Base-by-base conservation (phyloP, 352 stramenopile genomes). In the Globisporangium polare region DNA sequence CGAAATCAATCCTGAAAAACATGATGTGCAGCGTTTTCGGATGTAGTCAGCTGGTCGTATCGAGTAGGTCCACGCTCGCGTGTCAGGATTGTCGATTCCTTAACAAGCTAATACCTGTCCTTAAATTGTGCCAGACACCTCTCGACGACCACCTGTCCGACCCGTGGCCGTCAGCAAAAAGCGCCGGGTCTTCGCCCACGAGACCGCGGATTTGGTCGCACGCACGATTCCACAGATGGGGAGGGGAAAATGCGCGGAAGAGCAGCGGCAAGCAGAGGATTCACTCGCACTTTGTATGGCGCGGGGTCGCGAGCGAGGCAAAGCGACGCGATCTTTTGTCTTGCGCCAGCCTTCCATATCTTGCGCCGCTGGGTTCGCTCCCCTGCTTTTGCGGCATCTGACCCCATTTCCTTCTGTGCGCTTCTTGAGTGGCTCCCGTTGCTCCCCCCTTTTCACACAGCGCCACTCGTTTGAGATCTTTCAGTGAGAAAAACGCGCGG, bases 311-410 rank as follows among this genome's bases (percentile, higher is more conserved):
- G n/a, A 26, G 43, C 10, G 26, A 50, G 12, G 43, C 15, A 50
- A 26, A 27, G 12, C 24, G 29, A 29, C 43, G 43, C 20, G 43
- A 50, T 50, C 43, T 50, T 50, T 49, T 50, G n/a, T 50, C 43
- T 50, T 24, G 43, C n/a, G n/a, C 20, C 20, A 50, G 43, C 20
- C 20, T 50, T 50, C 43, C 43, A 50, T 50, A 50, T 50, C 43
- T 29, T 26, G 20, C 18, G 10, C 42, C 18, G n/a, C 43, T 29
- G 29, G 22, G n/a, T 45, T 56, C 50, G 13, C 26, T 18, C 12
- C 35, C 15, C 37, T 18, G 37, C 37, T 17, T 42, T 42, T 42
- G 37, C 10, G 12, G 37, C 37, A n/a, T 42, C 12, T 42, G 37
- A 20, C 43, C 43, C 7, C 43, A 29, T 18, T 29, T 47, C 43